phyloP scores from a whole-genome alignment of 1,284 basidiomycete species.

The Naganishia sp. region DNA sequence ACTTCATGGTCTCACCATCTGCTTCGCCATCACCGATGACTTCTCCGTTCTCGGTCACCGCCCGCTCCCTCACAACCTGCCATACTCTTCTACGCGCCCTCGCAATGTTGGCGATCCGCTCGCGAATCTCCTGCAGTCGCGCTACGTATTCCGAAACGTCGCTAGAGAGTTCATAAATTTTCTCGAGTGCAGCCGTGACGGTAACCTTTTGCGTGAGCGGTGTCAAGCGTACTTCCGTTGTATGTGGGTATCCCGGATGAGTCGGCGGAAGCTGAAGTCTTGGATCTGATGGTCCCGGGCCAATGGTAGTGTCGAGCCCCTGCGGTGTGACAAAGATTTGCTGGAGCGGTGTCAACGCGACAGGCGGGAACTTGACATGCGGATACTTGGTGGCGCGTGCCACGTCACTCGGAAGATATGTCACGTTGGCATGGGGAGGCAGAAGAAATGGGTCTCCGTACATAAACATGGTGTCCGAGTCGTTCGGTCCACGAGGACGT shows the following conservation, averaged over 20 bases:
- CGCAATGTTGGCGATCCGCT: conserved; percentile 55
- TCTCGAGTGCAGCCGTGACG: conserved; percentile 51
- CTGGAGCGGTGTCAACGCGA: conserved; percentile 46
- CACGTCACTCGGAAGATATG: conserved; percentile 19
- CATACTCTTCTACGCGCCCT: conserved; percentile 55
- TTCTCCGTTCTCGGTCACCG: conserved; percentile 33
- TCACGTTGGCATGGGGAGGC: conserved; percentile 30
- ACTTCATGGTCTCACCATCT: conserved; percentile 33
- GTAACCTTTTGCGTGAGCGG: conserved; percentile 47
- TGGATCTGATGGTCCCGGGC: conserved; percentile 42
- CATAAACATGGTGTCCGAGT: conserved; percentile 30
- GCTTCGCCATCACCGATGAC: conserved; percentile 31
- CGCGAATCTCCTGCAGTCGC: conserved; percentile 57
- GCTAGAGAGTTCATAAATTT: conserved; percentile 54
- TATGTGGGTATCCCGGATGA: conserved; percentile 40
- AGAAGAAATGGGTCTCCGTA: conserved; percentile 33
- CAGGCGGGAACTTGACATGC: conserved; percentile 24
- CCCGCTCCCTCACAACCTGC: conserved; percentile 54
- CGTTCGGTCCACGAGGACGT: neutral
- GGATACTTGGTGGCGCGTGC: conserved; percentile 3
- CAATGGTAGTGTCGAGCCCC: conserved; percentile 49
- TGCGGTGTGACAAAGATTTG: conserved; percentile 49
- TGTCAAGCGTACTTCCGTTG: conserved; percentile 50
- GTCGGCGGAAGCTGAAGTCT: conserved; percentile 36
- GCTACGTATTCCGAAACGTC: conserved; percentile 59